Evolutionary conservation across 768 basidiomycete species (phyloP), one percentile per base, ranked within the genome.

Genomic region (Boletus patriciae): DNA sequence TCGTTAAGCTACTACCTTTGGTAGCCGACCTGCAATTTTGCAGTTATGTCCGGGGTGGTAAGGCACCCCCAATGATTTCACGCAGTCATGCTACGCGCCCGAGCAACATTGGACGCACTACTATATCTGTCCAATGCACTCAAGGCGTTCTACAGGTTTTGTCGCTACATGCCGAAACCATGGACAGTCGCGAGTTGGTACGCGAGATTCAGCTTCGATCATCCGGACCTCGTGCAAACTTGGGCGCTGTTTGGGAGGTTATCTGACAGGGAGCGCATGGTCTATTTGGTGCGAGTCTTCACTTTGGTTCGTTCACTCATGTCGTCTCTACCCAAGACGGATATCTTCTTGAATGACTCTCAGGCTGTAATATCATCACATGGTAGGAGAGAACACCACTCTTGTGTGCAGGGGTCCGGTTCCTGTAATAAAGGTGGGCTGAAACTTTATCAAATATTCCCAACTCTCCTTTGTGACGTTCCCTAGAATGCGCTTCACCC

Each of bases 401-500:
- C n/a, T 10, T 10, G 9, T 21, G 16, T 23, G 23, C 27, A 7
- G 6, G 19, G 13, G 25, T 19, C 6, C 19, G 6, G 8, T 29
- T 21, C 11, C 34, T n/a, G 25, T 45, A 52, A 45, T 45, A 45
- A 52, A 45, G 43, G 34, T 37, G 43, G 23, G n/a, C 43, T 9
- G 8, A 3, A 25, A 4, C 8, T 27, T 11, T 21, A 12, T 27
- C 31, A 25, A 18, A 15, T n/a, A 25, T n/a, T 18, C 34, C 31
- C n/a, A 4, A 23, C 33, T 2, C 3, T 21, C 19, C 13, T 52
- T 33, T 9, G 43, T 38, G 18, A 29, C 44, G 16, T n/a, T 29
- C 8, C 45, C n/a, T 38, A 44, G 10, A 27, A 64, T 64, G 62
- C 60, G 33, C 46, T 52, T 51, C 11, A 7, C 47, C n/a, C 50